Evolutionary conservation across 441 rosid genomes (phyloP).

Genomic region (Raphanus hybrid): DNA sequence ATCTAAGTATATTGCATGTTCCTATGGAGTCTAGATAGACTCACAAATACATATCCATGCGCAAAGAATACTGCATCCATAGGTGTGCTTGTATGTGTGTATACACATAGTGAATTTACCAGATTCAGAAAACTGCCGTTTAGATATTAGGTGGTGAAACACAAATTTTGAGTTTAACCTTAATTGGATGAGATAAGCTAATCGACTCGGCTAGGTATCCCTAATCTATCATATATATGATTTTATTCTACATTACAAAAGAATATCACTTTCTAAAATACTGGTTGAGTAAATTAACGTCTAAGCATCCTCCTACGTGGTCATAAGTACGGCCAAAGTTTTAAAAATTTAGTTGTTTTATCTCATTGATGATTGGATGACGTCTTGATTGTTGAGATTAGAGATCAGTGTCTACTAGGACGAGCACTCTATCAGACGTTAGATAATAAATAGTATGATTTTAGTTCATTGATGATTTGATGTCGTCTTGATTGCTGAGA

Average conservation of each 20-base stretch:
- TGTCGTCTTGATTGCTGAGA: slow-evolving; percentile 1
- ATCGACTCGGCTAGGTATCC: neutral
- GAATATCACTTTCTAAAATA: neutral
- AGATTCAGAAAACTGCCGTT: neutral
- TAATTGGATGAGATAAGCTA: neutral
- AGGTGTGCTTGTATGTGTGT: slow-evolving; percentile 1
- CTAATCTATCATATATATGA: neutral
- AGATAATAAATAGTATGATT: neutral
- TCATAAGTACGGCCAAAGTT: neutral
- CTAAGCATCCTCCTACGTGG: neutral
- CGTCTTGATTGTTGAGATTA: slow-evolving; percentile 1
- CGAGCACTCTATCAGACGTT: neutral
- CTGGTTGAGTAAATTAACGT: slow-evolving; percentile 2
- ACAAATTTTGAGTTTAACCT: neutral
- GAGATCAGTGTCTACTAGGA: neutral
- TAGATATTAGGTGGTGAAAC: slow-evolving; percentile 8
- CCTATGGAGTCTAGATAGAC: slow-evolving; percentile 30
- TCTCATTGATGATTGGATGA: neutral
- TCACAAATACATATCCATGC: slow-evolving; percentile 38
- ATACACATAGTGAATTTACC: neutral
- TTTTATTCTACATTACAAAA: neutral
- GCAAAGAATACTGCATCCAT: slow-evolving; percentile 23
- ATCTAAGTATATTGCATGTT: slow-evolving; percentile 37
- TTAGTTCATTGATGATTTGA: neutral
- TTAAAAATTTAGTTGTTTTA: neutral